Evolutionary conservation across 78 protist species (phyloP), one percentile per base, ranked within the genome.

Genomic region (Mastigamoeba balamuthi): DNA sequence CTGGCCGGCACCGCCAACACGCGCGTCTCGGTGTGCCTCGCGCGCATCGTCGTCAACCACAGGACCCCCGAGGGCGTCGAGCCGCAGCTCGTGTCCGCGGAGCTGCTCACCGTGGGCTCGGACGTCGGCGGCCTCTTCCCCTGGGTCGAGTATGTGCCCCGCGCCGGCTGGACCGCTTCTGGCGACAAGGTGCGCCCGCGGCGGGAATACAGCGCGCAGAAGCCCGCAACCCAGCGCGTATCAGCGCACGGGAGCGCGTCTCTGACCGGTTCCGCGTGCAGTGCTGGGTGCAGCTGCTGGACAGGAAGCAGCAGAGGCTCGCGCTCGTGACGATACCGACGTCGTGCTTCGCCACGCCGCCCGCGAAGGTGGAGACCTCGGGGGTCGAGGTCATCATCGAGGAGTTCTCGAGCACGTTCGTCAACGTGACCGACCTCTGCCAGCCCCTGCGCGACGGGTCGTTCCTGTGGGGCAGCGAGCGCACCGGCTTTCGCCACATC

Each of bases 111-210:
- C n/a, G n/a, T n/a, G n/a, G n/a, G n/a, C n/a, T n/a, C n/a, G n/a
- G n/a, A n/a, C n/a, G n/a, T n/a, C n/a, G n/a, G n/a, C n/a, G n/a
- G n/a, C n/a, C n/a, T n/a, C n/a, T n/a, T 72, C 58, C 43, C 48
- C n/a, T 83, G 87, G 87, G 6, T 53, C 10, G 87, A 83, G 66
- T 83, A 83, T 53, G 40, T 40, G 41, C 69, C 58, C 8, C 4
- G 83, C 5, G 87, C 81, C 10, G 83, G 77, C 5, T 83, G 82
- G 82, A 35, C 40, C 0, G 65, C 78, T 25, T 33, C 67, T 36
- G 87, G 87, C n/a, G 25, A 69, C 0, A 17, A 23, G 10, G 79
- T 81, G 17, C 58, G 33, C 17, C 17, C 17, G 17, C 17, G 17
- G 33, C 17, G 58, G 58, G 33, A 48, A 17, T 48, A 48, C n/a